Conservation (phyloP, 306 rosid genomes). For the Lupinus albus region DNA sequence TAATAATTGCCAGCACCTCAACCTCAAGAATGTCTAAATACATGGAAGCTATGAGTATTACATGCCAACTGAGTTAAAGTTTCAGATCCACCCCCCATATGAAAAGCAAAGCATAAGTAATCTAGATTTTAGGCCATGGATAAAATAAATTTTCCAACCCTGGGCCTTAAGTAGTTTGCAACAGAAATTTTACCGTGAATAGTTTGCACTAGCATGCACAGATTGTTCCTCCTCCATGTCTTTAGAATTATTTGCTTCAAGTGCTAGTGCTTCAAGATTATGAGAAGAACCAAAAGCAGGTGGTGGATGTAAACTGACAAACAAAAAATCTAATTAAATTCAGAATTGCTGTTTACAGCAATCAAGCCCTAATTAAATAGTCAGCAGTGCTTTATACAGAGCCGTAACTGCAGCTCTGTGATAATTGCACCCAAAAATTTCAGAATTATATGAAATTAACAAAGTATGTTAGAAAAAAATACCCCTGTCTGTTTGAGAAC, state of each 20-base stretch:
- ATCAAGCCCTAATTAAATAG: conserved; percentile 26
- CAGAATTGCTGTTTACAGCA: conserved; percentile 35
- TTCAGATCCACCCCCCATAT: conserved; percentile 32
- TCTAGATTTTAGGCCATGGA: conserved; percentile 17
- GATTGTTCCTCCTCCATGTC: conserved; percentile 68
- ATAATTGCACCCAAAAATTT: conserved; percentile 27
- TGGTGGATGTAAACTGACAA: conserved; percentile 80
- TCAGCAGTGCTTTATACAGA: conserved; percentile 8
- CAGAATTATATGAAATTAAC: conserved; percentile 28
- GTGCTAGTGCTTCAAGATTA: conserved; percentile 95
- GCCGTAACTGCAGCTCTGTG: conserved; percentile 18
- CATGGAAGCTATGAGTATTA: conserved; percentile 31
- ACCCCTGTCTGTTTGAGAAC: conserved; percentile 66
- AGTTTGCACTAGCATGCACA: conserved; percentile 59
- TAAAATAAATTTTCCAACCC: conserved; percentile 27
- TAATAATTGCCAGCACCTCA: conserved; percentile 28
- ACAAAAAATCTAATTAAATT: conserved; percentile 38
- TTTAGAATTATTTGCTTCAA: conserved; percentile 58
- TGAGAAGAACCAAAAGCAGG: conserved; percentile 99
- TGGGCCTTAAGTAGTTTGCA: conserved; percentile 24
- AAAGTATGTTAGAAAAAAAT: conserved; percentile 22
- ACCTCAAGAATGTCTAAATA: conserved; percentile 31
- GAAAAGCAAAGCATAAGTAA: conserved; percentile 30
- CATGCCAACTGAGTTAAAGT: conserved; percentile 29
- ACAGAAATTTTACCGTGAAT: conserved; percentile 57